Percentiles rank a stretch among this genome's conserved stretches.
phyloP scores from a whole-genome alignment of 208 protist species.

The Trypanosoma caninum region DNA sequence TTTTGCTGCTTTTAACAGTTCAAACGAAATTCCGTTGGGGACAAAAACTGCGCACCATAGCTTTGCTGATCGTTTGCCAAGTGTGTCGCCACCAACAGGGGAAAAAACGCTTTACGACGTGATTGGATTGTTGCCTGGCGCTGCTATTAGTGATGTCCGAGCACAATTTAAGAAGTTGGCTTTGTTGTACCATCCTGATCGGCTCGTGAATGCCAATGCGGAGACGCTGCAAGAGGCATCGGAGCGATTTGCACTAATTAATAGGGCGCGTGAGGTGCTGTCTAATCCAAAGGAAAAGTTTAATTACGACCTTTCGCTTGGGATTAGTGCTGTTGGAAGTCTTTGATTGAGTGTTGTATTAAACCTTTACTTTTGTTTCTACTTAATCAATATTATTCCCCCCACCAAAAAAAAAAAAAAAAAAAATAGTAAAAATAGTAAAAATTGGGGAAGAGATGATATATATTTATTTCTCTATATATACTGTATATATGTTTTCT shows the following conservation, averaged over 20 bases:
- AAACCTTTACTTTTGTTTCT: conserved; percentile 5
- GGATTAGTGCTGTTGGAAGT: background rate
- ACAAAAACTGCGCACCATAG: too few relatives aligned
- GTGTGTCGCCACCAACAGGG: background rate
- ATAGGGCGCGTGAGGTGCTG: conserved; percentile 94
- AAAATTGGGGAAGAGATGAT: background rate
- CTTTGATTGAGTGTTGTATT: background rate
- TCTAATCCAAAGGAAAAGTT: conserved; percentile 85
- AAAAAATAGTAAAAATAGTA: too few relatives aligned
- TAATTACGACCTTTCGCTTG: conserved; percentile 90
- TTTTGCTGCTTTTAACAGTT: conserved; percentile 14
- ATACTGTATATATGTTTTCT: background rate
- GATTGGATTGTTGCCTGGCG: conserved; percentile 39
- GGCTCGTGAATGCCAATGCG: conserved; percentile 40
- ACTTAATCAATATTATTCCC: too few relatives aligned
- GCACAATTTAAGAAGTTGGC: conserved; percentile 60
- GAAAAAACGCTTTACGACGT: conserved; percentile 55
- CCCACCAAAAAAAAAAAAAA: too few relatives aligned
- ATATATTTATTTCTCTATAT: background rate
- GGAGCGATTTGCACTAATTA: conserved; percentile 93
- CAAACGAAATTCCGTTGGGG: conserved; percentile 3
- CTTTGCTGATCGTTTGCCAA: background rate
- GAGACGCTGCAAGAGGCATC: conserved; percentile 32
- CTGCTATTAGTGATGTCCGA: conserved; percentile 45
- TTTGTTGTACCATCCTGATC: conserved; percentile 79